Evolutionary conservation across 305 asterid species (phyloP).

Genomic region (Fraxinus floribunda): DNA sequence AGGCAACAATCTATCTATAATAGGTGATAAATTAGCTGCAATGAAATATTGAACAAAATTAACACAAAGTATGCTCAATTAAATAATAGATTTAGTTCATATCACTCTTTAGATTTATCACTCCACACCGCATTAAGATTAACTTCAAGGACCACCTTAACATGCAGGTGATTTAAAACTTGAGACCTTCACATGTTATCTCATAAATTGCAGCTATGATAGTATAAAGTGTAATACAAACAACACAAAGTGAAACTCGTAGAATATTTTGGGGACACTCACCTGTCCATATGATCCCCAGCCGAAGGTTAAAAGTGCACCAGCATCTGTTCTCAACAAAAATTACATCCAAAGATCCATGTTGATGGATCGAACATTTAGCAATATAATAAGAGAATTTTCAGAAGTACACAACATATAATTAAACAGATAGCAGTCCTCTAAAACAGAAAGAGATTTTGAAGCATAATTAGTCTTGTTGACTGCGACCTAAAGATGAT

Average conservation of each 20-base stretch:
- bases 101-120: neutral
- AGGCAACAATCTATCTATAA: neutral
- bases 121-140: neutral
- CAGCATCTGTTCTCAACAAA: slow-evolving; percentile 65
- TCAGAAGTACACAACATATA: neutral
- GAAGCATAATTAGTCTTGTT: neutral
- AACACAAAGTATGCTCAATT: neutral
- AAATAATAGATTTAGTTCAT: too few species aligned
- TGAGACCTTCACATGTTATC: neutral
- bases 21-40: neutral
- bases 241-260: slow-evolving; percentile 4
- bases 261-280: slow-evolving; percentile 27
- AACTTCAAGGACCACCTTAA: slow-evolving; percentile 3
- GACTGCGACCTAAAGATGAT: neutral
- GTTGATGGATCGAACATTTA: neutral
- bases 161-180: neutral
- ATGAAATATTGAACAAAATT: neutral
- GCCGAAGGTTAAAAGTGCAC: slow-evolving; percentile 85
- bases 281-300: slow-evolving; percentile 99
- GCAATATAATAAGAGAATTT: neutral
- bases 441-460: neutral
- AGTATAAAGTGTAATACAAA: slow-evolving; percentile 8
- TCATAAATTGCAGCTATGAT: neutral
- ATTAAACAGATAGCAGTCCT: neutral
- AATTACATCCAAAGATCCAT: slow-evolving; percentile 16